Base-by-base conservation (phyloP, 495 filamentous ascomycete genomes). In the Daldinia concentrica region DNA sequence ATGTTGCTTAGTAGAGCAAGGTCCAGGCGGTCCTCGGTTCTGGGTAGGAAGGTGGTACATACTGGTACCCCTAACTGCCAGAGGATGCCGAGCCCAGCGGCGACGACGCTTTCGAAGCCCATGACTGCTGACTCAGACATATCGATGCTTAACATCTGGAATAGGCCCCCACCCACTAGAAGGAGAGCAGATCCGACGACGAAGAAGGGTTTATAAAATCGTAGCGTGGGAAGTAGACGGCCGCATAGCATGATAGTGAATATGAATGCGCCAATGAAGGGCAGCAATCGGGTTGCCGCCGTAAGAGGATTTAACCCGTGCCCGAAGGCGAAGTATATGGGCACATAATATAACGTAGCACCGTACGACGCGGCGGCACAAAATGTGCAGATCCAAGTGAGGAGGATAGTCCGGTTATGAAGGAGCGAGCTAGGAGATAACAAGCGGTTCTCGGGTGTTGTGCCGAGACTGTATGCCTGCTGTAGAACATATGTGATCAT, bases 141-240 rank as follows among this genome's bases (percentile, higher is more conserved):
- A 2, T 64, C 45, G 12, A 50, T 17, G 22, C 76, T 72, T 61
- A 86, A 76, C 2, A 79, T 85, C 72, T 81, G 82, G 75, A 90
- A 81, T 3, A 90, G 74, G 0, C 81, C 81, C 14, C 80, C 80
- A 4, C 87, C 87, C n/a, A 83, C 76, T 3, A 88, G 27, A 8
- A 80, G 69, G 12, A 89, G 63, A 9, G 77, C 66, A 3, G 83
- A 84, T 6, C 85, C 87, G 3, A 80, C 43, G 5, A 86, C 58
- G 69, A 87, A 91, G 84, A 87, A 90, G 0, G 85, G 84, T 76
- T 84, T 83, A 71, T 91, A 90, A 55, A 81, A 83, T 1, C 82
- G 80, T 1, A 74, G 69, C n/a, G 79, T 81, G 0, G 80, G 76
- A 69, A 91, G 81, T 5, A 87, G 41, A 0, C 64, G 79, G 34